Base-by-base conservation (phyloP, 306 rosid genomes). In the Vigna nakashimae region DNA sequence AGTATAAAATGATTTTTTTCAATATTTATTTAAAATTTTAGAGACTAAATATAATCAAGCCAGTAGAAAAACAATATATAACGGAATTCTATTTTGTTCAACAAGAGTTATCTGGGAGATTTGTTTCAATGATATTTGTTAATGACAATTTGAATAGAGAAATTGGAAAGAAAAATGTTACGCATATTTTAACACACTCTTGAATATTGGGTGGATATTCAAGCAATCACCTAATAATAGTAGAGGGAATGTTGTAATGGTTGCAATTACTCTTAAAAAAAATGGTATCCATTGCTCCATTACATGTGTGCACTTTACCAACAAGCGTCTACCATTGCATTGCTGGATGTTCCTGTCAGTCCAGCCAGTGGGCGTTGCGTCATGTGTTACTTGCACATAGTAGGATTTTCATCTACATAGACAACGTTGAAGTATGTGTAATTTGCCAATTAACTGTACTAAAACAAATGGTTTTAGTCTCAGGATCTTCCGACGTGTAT, bases 321-420 rank as follows among this genome's bases (percentile, higher is more conserved):
- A 28, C 52, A 13, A 52, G 14, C 9, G 65, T 55, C 7, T 56
- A 38, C 5, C 1, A 3, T 72, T 20, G 65, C 42, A 20, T 18
- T 72, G 50, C 49, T 70, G n/a, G 17, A 9, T 28, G 60, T 52
- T 10, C 34, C 34, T 51, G 75, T 71, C 52, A 56, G 63, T 32
- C 50, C 12, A 10, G 24, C 56, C 7, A 32, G 52, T 38, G 45
- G 49, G 43, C 22, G 16, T 18, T 7, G 4, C 38, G 15, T 48
- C 58, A 69, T 52, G 49, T 30, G 38, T 34, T 34, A 7, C 38
- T 71, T 71, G 65, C 20, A 36, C 36, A 2, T 26, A 36, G 14
- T 5, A 32, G 9, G 63, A 18, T 73, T 62, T 42, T 67, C 67
- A 40, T 66, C 48, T 52, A 36, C 65, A 59, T 34, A 11, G 10